phyloP scores from a whole-genome alignment of 352 stramenopile species.

The Phytopythium cucurbitacearum region DNA sequence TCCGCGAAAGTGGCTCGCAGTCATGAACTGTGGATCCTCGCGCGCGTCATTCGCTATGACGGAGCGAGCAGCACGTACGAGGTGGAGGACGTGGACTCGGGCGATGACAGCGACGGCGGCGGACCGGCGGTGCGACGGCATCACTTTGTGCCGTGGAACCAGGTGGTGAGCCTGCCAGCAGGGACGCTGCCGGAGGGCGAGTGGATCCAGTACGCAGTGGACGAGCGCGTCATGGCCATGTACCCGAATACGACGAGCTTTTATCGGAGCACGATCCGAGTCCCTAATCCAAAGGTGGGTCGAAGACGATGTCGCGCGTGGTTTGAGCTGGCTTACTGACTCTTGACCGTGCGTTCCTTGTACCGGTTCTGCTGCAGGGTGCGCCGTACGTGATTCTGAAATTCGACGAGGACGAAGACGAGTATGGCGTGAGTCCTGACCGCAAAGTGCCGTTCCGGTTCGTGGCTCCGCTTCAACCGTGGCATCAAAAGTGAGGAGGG shows the following conservation, averaged over 20 bases:
- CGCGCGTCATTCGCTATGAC: constrained; percentile 88
- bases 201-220: constrained; percentile 86
- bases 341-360: constrained; percentile 7
- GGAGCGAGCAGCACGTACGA: constrained; percentile 90
- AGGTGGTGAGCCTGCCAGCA: constrained; percentile 89
- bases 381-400: constrained; percentile 94
- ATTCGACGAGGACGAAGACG: constrained; percentile 96
- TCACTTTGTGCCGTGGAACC: constrained; percentile 68
- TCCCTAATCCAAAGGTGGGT: constrained; percentile 82
- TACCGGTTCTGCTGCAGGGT: constrained; percentile 19
- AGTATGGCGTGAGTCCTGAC: constrained; percentile 89
- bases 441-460: constrained; percentile 93
- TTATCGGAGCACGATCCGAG: constrained; percentile 90
- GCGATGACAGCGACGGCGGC: constrained; percentile 78
- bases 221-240: constrained; percentile 94
- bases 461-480: constrained; percentile 82
- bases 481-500: constrained; percentile 34
- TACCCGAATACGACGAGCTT: constrained; percentile 98
- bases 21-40: constrained; percentile 91
- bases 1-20: constrained; percentile 71
- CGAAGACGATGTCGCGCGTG: constrained; percentile 1
- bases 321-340: constrained; percentile 1
- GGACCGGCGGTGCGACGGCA: constrained; percentile 31
- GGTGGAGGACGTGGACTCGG: constrained; percentile 92
- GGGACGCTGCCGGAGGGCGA: constrained; percentile 44